Evolutionary conservation across 192 early-diverging fungal genomes (phyloP).

Genomic region (Gamsiella multidivaricata): DNA sequence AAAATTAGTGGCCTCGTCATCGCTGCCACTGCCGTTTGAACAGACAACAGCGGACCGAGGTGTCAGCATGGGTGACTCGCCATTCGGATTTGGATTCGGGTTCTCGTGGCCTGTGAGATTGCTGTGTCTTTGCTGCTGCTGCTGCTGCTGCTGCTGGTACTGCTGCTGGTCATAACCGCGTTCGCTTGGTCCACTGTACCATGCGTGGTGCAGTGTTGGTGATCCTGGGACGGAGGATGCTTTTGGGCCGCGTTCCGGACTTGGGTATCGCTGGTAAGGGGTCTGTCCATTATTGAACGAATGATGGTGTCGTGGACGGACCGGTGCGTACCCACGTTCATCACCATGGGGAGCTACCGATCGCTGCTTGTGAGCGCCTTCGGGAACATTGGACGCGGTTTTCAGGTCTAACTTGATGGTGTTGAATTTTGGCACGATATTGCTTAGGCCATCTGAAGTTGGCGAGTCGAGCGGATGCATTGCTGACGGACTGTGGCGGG

Average conservation of each 20-base stretch:
- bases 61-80: conserved; percentile 24
- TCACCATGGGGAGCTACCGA: background rate
- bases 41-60: background rate
- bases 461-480: conserved; percentile 38
- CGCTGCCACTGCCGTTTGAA: background rate
- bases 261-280: conserved; percentile 2
- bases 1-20: background rate
- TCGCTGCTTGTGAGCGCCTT: background rate
- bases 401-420: conserved; percentile 37
- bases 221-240: background rate
- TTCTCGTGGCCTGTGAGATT: conserved; percentile 18
- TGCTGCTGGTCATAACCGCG: background rate
- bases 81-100: conserved; percentile 37
- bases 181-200: background rate
- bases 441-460: conserved; percentile 17
- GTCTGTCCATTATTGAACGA: background rate
- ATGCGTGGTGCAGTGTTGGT: background rate
- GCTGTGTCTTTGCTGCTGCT: background rate
- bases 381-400: conserved; percentile 1
- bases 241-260: background rate
- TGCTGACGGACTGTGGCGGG: background rate
- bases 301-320: background rate
- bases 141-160: background rate
- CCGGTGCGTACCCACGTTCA: background rate
- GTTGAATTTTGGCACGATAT: conserved; percentile 34